Percentiles rank a stretch among this genome's conserved stretches.
Evolutionary conservation across 2,329 filamentous ascomycete genomes (phyloP).

Genomic region (Penicillium brevicompactum): DNA sequence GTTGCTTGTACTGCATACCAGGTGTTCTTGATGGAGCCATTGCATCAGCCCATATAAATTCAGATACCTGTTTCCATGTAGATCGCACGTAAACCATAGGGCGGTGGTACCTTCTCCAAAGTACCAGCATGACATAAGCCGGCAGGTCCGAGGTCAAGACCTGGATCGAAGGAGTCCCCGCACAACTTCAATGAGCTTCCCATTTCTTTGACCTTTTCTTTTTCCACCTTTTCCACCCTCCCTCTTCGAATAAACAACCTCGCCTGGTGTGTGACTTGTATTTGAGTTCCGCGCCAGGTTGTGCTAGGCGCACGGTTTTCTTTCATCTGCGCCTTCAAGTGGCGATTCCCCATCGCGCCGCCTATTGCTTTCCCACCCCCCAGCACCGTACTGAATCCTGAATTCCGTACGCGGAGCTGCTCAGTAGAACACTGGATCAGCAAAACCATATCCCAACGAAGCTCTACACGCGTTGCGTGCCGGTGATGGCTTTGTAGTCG

Average conservation of each 20-base stretch:
- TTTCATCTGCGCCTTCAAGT: constrained; percentile 16
- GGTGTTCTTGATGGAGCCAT: background rate
- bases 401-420: background rate
- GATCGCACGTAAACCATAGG: background rate
- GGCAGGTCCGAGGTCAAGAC: constrained; percentile 13
- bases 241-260: background rate
- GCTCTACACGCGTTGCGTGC: constrained; percentile 23
- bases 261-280: constrained; percentile 9
- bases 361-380: constrained; percentile 1
- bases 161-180: constrained; percentile 12
- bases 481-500: constrained; percentile 24
- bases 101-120: background rate
- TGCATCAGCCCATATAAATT: background rate
- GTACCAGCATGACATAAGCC: constrained; percentile 26
- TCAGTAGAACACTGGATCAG: too few relatives aligned
- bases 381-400: background rate
- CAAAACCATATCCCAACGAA: background rate
- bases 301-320: constrained; percentile 15
- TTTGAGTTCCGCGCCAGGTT: constrained; percentile 14
- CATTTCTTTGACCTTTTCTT: constrained; percentile 13
- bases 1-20: too few relatives aligned
- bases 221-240: background rate
- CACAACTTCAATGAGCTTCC: constrained; percentile 20
- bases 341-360: constrained; percentile 19
- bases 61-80: background rate